Percentiles rank a stretch among this genome's conserved stretches.
phyloP scores from a whole-genome alignment of 257 asterid genomes.

The Parsonsia alboflavescens region DNA sequence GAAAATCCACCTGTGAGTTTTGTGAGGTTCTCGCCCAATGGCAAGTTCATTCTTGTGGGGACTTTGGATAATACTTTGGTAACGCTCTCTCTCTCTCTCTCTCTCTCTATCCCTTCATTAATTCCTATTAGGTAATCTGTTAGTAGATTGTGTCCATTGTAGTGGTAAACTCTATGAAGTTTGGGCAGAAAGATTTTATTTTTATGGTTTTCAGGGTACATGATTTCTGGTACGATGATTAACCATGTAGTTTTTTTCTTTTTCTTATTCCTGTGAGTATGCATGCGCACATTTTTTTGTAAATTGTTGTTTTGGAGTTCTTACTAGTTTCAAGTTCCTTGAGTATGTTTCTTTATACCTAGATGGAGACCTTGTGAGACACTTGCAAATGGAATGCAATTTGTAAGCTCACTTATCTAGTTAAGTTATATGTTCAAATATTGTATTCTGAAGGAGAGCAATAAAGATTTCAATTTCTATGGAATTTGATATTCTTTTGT shows the following conservation, averaged over 20 bases:
- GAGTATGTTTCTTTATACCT: too few species aligned
- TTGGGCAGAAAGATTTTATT: conserved; percentile 5
- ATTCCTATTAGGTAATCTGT: neutral
- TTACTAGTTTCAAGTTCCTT: neutral
- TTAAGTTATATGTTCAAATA: neutral
- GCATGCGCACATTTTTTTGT: neutral
- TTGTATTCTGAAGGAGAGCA: neutral
- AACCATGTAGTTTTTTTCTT: neutral
- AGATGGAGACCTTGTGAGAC: neutral
- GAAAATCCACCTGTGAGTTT: conserved; percentile 97
- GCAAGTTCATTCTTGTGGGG: conserved; percentile 83
- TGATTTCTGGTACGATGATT: neutral
- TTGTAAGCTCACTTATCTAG: neutral
- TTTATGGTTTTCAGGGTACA: neutral
- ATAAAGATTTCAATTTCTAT: neutral
- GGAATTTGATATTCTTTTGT: neutral
- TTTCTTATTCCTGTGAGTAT: neutral
- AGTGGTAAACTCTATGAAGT: neutral
- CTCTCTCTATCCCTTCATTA: neutral
- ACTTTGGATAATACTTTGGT: conserved; percentile 90
- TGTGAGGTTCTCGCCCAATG: conserved; percentile 90
- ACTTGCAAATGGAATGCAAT: neutral
- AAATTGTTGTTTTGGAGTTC: neutral
- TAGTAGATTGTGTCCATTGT: neutral
- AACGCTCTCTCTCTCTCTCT: conserved; percentile 15